phyloP scores from a whole-genome alignment of 352 stramenopile species.

The Globisporangium irregulare region DNA sequence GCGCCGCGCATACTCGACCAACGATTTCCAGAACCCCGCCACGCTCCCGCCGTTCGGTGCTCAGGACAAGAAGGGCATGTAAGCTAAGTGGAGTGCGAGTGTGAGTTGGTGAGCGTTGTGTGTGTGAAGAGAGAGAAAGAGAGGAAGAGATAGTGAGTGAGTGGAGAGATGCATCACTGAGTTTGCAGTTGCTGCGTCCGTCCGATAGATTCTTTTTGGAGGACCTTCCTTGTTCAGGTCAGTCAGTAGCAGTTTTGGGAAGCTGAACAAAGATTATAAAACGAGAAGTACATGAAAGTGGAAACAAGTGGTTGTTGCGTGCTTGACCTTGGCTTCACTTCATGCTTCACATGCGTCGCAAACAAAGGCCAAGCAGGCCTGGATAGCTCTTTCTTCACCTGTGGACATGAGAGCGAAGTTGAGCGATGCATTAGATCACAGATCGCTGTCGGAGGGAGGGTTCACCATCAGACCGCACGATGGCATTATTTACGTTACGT shows the following conservation, averaged over 20 bases:
- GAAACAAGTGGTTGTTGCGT: neutral
- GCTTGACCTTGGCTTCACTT: neutral
- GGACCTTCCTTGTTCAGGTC: neutral
- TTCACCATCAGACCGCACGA: neutral
- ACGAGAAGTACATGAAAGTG: neutral
- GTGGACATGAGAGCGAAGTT: neutral
- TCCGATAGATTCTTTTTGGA: neutral
- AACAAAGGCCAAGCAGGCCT: neutral
- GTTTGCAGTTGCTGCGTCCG: neutral
- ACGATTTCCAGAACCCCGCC: slow-evolving; percentile 39
- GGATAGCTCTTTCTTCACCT: neutral
- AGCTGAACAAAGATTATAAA: slow-evolving; percentile 7
- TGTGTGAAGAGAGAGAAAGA: neutral
- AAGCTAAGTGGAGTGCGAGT: neutral
- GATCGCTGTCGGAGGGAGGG: neutral
- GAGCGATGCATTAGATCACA: neutral
- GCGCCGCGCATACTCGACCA: slow-evolving; percentile 60
- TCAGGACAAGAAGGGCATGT: slow-evolving; percentile 12
- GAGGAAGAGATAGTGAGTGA: neutral
- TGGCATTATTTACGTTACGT: neutral
- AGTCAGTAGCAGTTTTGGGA: neutral
- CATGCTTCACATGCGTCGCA: too few relatives aligned
- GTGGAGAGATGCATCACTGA: neutral
- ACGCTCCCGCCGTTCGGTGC: slow-evolving; percentile 13
- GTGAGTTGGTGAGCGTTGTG: neutral